Percentiles rank a stretch among this genome's conserved stretches.
These are phyloP conservation scores for Phytophthora aleatoria DNA, from an alignment of 352 stramenopile genomes.

Conservation along the genomic window DNA sequence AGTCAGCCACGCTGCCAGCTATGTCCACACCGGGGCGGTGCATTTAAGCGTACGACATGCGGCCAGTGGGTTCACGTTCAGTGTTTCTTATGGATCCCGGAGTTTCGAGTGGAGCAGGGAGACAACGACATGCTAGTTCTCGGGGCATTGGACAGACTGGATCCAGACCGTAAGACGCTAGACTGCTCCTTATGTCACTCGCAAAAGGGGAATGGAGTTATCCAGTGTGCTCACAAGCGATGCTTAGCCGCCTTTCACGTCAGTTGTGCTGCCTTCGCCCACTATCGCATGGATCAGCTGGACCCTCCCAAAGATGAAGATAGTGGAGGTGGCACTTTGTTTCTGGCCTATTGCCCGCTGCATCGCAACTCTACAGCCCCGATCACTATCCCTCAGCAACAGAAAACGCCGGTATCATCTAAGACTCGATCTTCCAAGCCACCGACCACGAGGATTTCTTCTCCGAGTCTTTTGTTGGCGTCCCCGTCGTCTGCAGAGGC, in stretches of 20 bases:
- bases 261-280: slow-evolving; percentile 66
- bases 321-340: slow-evolving; percentile 50
- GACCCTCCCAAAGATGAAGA: slow-evolving; percentile 41
- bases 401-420: slow-evolving; percentile 9
- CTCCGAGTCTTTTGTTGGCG: slow-evolving; percentile 58
- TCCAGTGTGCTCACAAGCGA: slow-evolving; percentile 79
- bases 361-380: slow-evolving; percentile 49
- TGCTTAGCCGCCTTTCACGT: slow-evolving; percentile 84
- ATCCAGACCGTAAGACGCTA: slow-evolving; percentile 65
- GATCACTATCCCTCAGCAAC: slow-evolving; percentile 7
- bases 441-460: slow-evolving; percentile 21
- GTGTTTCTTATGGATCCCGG: slow-evolving; percentile 88
- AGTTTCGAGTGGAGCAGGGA: slow-evolving; percentile 57
- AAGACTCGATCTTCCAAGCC: slow-evolving; percentile 9
- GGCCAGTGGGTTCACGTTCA: slow-evolving; percentile 83
- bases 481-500: slow-evolving; percentile 49
- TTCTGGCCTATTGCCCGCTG: slow-evolving; percentile 71
- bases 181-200: slow-evolving; percentile 80
- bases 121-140: slow-evolving; percentile 44
- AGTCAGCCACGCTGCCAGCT: slow-evolving; percentile 47
- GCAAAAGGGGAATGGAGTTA: slow-evolving; percentile 54
- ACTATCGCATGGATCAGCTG: slow-evolving; percentile 65
- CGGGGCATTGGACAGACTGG: slow-evolving; percentile 49
- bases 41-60: slow-evolving; percentile 67
- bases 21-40: slow-evolving; percentile 67